phyloP scores from a whole-genome alignment of 139 green algal species.

The Auxenochlorella pyrenoidosa region DNA sequence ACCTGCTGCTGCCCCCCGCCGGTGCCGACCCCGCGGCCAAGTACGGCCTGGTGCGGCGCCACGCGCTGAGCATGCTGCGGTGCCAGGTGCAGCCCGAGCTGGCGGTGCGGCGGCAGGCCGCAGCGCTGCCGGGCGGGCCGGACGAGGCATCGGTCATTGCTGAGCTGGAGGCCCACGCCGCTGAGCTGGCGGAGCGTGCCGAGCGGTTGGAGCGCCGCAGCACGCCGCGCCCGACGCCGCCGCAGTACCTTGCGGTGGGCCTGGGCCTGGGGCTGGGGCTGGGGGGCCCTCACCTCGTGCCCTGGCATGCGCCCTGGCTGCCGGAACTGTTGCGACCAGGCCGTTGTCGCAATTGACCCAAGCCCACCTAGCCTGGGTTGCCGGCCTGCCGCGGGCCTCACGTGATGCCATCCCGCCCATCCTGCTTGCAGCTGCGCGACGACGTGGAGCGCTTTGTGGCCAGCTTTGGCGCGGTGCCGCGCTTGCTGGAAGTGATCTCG shows the following conservation, averaged over 20 bases:
- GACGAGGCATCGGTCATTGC: slow-evolving; percentile 58
- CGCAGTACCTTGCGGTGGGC: slow-evolving; percentile 67
- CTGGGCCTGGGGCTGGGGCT: no score
- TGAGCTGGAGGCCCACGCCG: slow-evolving; percentile 10
- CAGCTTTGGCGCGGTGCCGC: slow-evolving; percentile 32
- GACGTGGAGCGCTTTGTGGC: slow-evolving; percentile 61
- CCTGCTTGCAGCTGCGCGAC: slow-evolving; percentile 34
- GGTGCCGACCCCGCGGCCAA: slow-evolving; percentile 85
- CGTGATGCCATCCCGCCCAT: neutral
- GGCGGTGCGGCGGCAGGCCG: slow-evolving; percentile 34
- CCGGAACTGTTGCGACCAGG: no score
- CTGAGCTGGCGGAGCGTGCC: slow-evolving; percentile 21
- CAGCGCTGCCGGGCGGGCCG: slow-evolving; percentile 63
- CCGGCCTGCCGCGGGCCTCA: neutral
- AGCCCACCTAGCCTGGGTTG: no score
- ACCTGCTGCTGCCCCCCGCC: slow-evolving; percentile 74
- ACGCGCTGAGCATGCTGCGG: slow-evolving; percentile 47
- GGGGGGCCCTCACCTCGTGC: no score
- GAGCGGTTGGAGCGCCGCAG: slow-evolving; percentile 45
- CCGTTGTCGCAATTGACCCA: no score
- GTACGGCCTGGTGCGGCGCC: slow-evolving; percentile 48
- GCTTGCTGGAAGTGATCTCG: neutral
- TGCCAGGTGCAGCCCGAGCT: slow-evolving; percentile 62
- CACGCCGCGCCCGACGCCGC: slow-evolving; percentile 77
- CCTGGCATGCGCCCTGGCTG: no score